Conservation (phyloP, 2,329 filamentous ascomycete species). For the Colletotrichum truncatum region DNA sequence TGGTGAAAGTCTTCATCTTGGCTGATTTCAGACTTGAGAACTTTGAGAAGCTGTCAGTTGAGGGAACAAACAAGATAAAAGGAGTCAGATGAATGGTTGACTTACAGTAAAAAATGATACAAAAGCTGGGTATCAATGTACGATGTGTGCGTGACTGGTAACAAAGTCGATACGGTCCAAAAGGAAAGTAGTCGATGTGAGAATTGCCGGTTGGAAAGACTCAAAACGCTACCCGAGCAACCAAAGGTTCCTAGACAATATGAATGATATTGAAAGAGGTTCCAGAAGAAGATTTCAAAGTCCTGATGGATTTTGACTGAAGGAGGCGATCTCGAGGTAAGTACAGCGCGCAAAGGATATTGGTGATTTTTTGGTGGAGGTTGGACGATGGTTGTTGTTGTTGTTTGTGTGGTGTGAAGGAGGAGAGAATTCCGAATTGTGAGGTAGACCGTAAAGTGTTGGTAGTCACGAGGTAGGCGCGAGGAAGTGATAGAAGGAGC, state of each 20-base stretch:
- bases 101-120: conserved; percentile 19
- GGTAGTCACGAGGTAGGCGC: background rate
- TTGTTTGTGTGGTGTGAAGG: background rate
- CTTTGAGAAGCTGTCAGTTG: background rate
- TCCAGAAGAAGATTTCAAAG: background rate
- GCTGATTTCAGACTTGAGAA: background rate
- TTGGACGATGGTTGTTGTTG: too few relatives aligned
- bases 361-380: background rate
- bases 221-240: conserved; percentile 5
- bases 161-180: conserved; percentile 31
- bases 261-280: background rate
- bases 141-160: background rate
- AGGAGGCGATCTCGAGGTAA: background rate
- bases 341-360: conserved; percentile 9
- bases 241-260: background rate
- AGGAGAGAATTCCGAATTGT: background rate
- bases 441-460: background rate
- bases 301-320: conserved; percentile 7
- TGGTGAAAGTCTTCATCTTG: conserved; percentile 14
- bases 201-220: background rate
- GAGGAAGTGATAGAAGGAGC: background rate
- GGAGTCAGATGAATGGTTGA: too few relatives aligned
- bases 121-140: conserved; percentile 22
- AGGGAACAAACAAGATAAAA: too few relatives aligned
- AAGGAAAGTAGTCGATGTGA: background rate